Conservation (phyloP, 192 early-diverging fungal species). For the Coemansia sp. region DNA sequence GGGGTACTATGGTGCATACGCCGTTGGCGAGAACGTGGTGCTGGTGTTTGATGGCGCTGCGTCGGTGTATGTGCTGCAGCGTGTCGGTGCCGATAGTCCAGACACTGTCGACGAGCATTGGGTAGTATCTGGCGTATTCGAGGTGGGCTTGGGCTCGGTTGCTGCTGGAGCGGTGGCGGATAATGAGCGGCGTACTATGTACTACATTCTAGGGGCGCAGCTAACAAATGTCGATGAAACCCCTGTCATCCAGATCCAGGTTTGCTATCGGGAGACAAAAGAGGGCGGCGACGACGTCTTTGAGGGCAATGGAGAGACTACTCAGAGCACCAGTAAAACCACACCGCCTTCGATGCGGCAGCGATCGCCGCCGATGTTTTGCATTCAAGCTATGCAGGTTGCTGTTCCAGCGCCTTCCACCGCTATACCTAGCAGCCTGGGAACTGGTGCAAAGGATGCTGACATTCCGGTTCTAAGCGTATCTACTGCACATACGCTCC, state of each 20-base stretch:
- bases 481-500: conserved; percentile 21
- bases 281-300: background rate
- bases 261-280: conserved; percentile 17
- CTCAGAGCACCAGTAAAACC: background rate
- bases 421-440: background rate
- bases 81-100: background rate
- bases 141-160: conserved; percentile 25
- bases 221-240: background rate
- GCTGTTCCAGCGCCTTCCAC: background rate
- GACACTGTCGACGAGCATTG: conserved; percentile 4
- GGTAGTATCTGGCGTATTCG: conserved; percentile 18
- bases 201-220: conserved; percentile 24
- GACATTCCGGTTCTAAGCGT: background rate
- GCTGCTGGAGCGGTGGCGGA: conserved; percentile 23
- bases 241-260: conserved; percentile 19
- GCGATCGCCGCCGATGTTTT: conserved; percentile 14
- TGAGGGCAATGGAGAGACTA: background rate
- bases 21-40: conserved; percentile 8
- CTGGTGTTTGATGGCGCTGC: conserved; percentile 40
- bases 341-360: background rate
- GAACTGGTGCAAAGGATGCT: background rate
- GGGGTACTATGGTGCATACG: conserved; percentile 33
- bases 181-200: conserved; percentile 12
- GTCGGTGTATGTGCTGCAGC: conserved; percentile 30
- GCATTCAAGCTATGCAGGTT: conserved; percentile 31